Evolutionary conservation across 1,139 yeast genomes (phyloP).

Genomic region (Zygosaccharomyces pseudobailii): DNA sequence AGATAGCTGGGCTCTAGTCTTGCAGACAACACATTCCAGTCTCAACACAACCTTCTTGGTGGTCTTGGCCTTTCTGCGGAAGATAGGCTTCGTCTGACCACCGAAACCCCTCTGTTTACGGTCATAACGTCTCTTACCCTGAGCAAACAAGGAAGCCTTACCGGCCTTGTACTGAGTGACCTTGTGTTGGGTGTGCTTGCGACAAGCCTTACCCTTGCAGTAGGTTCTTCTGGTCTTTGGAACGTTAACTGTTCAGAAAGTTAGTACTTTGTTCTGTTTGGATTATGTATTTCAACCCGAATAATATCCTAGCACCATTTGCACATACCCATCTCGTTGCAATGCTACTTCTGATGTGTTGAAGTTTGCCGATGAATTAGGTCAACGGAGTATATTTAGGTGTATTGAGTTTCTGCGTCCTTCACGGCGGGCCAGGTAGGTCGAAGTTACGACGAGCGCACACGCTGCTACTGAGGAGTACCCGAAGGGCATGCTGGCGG

Average conservation of each 20-base stretch:
- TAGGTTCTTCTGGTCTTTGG: slow-evolving; percentile 99
- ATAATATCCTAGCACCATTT: background rate
- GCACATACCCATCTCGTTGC: slow-evolving; percentile 1
- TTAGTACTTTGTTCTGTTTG: background rate
- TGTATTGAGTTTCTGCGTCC: slow-evolving; percentile 3
- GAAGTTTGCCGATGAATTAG: background rate
- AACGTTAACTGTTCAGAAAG: slow-evolving; percentile 72
- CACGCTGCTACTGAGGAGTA: background rate
- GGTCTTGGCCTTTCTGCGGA: slow-evolving; percentile 99
- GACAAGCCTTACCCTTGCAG: slow-evolving; percentile 99
- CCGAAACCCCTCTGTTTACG: slow-evolving; percentile 99
- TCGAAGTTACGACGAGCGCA: background rate
- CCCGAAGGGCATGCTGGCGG: background rate
- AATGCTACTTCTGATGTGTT: background rate
- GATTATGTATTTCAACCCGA: background rate
- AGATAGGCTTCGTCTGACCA: slow-evolving; percentile 99
- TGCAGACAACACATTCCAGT: slow-evolving; percentile 97
- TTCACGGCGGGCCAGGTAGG: slow-evolving; percentile 1
- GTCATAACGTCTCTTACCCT: slow-evolving; percentile 99
- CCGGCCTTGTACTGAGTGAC: slow-evolving; percentile 99
- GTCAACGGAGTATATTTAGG: slow-evolving; percentile 3
- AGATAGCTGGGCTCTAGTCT: slow-evolving; percentile 97
- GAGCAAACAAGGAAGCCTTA: slow-evolving; percentile 98
- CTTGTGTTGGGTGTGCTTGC: slow-evolving; percentile 99
- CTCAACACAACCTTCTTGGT: slow-evolving; percentile 99